Percentiles rank a stretch among this genome's conserved stretches.
These are phyloP conservation scores for Paracoccidioides lutzii DNA, from an alignment of 2,329 filamentous ascomycete species.

Conservation along the genomic window DNA sequence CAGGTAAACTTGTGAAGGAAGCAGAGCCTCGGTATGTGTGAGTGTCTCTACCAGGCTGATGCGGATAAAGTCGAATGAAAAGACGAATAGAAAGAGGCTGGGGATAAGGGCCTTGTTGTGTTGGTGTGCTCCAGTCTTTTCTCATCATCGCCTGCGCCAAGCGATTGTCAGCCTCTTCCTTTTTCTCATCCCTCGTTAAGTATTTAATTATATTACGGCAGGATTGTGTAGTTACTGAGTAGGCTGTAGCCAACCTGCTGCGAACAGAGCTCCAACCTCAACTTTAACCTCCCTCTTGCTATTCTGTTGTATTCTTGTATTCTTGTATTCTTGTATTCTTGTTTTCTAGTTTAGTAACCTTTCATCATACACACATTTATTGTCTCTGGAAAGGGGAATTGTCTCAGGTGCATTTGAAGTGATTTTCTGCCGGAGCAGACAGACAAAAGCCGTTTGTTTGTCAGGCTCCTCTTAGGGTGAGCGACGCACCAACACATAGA, in stretches of 20 bases:
- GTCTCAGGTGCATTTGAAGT: neutral
- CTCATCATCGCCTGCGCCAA: neutral
- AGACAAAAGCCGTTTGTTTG: neutral
- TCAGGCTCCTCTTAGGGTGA: neutral
- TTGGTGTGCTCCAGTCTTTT: neutral
- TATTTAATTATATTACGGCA: too few species aligned
- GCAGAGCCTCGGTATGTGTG: neutral
- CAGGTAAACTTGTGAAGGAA: neutral
- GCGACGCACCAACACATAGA: neutral
- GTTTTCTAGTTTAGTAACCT: neutral
- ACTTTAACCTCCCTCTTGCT: neutral
- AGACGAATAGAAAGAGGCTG: neutral
- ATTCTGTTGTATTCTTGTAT: neutral
- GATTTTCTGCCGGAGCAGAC: neutral
- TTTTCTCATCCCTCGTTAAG: neutral
- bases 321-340: neutral
- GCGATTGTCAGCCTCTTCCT: slow-evolving; percentile 3
- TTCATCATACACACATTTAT: neutral
- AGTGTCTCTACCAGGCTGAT: neutral
- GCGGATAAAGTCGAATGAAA: neutral
- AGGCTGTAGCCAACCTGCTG: too few species aligned
- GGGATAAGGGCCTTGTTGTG: neutral
- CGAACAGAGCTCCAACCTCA: too few species aligned
- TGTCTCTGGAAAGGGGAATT: neutral
- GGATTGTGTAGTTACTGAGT: too few species aligned